Percentiles rank a stretch among this genome's conserved stretches.
Evolutionary conservation across 345 rosid genomes (phyloP).

Genomic region (Euphorbia lathyris): DNA sequence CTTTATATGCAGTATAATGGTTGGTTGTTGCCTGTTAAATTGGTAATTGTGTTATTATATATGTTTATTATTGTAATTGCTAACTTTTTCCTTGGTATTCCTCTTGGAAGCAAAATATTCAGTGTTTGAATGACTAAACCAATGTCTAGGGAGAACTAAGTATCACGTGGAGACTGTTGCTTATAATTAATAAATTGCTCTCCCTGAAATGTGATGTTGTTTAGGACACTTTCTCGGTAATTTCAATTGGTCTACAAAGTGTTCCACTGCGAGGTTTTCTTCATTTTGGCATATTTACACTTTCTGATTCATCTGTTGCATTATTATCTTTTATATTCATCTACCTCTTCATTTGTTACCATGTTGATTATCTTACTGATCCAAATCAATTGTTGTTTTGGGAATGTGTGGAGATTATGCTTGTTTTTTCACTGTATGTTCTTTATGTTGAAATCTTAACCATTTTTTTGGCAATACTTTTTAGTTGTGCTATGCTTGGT

Average conservation of each 20-base stretch:
- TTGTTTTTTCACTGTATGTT: neutral
- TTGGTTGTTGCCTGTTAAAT: too few species aligned
- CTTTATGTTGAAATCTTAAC: neutral
- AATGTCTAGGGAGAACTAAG: neutral
- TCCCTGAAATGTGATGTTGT: neutral
- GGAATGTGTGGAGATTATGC: neutral
- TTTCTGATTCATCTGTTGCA: neutral
- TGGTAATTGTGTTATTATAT: too few species aligned
- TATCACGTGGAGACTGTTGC: neutral
- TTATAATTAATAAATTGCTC: neutral
- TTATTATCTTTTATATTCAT: neutral
- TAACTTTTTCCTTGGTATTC: too few species aligned
- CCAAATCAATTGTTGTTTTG: neutral
- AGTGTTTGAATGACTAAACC: neutral
- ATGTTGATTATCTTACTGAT: neutral
- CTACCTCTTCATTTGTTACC: neutral
- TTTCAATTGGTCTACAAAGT: neutral
- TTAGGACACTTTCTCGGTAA: neutral
- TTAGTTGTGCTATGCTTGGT: conserved; percentile 9
- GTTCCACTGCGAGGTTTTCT: neutral
- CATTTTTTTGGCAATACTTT: neutral
- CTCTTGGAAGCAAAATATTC: too few species aligned
- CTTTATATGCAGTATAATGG: too few species aligned
- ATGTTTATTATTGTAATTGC: too few species aligned
- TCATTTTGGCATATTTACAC: neutral